phyloP scores from a whole-genome alignment of 192 early-diverging fungal genomes.

The Backusella tarrabulga region DNA sequence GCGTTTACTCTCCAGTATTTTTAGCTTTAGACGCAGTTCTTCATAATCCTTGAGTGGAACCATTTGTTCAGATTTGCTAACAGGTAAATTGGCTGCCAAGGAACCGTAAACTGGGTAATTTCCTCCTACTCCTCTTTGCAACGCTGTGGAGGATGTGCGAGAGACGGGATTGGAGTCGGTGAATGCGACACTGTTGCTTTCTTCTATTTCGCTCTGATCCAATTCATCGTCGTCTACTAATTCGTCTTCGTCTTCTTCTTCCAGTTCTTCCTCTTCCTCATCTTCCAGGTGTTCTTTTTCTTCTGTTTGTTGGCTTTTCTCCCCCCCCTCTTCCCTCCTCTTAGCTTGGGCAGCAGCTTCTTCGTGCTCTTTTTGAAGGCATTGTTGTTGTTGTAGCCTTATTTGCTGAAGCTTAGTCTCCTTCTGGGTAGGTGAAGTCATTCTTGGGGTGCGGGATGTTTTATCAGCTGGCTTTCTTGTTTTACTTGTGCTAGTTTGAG shows the following conservation, averaged over 20 bases:
- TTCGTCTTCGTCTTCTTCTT: constrained; percentile 35
- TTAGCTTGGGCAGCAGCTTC: constrained; percentile 14
- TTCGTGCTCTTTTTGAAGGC: constrained; percentile 21
- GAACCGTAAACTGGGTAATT: constrained; percentile 13
- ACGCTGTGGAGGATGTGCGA: background rate
- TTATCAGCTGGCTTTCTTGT: constrained; percentile 4
- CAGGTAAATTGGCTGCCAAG: constrained; percentile 13
- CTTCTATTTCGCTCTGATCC: background rate
- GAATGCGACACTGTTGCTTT: background rate
- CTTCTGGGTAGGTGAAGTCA: background rate
- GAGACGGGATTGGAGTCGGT: background rate
- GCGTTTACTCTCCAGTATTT: constrained; percentile 77
- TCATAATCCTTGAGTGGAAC: constrained; percentile 73
- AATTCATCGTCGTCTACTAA: constrained; percentile 14
- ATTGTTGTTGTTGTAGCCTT: constrained; percentile 17
- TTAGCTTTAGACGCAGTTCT: constrained; percentile 75
- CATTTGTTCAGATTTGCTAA: constrained; percentile 36
- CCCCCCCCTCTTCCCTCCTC: constrained; percentile 16
- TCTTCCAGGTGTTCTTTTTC: background rate
- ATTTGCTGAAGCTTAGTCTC: constrained; percentile 21
- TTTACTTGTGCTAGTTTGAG: constrained; percentile 4
- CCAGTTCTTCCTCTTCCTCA: constrained; percentile 18
- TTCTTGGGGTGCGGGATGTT: constrained; percentile 15
- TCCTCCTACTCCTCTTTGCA: background rate
- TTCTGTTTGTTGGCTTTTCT: background rate